Evolutionary conservation across 1,139 yeast species (phyloP).

Genomic region (Pichia sp.): DNA sequence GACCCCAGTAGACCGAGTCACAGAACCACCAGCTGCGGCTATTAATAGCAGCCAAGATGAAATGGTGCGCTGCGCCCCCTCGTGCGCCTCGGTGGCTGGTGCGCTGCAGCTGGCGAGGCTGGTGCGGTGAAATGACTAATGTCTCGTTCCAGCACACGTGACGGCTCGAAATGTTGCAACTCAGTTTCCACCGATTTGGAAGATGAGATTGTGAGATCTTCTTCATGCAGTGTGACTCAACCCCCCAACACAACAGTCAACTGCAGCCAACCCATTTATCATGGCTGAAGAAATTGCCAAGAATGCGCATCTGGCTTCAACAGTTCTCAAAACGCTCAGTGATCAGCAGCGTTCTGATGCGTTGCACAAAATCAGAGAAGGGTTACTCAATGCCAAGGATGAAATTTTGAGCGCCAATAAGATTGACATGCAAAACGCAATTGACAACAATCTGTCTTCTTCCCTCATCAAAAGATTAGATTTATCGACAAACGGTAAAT

Average conservation of each 20-base stretch:
- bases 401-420: slow-evolving; percentile 65
- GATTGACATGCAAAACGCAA: slow-evolving; percentile 68
- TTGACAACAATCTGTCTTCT: slow-evolving; percentile 46
- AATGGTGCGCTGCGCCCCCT: too few relatives aligned
- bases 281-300: slow-evolving; percentile 72
- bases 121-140: too few relatives aligned
- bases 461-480: slow-evolving; percentile 81
- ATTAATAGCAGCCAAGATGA: too few relatives aligned
- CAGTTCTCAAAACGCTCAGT: slow-evolving; percentile 66
- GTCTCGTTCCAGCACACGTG: too few relatives aligned
- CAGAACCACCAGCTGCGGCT: too few relatives aligned
- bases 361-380: slow-evolving; percentile 62
- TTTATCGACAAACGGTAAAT: slow-evolving; percentile 72
- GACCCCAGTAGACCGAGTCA: too few relatives aligned
- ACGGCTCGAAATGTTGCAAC: too few relatives aligned
- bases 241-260: background rate
- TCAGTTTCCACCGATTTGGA: too few relatives aligned
- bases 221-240: background rate
- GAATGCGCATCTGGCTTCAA: slow-evolving; percentile 72
- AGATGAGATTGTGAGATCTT: too few relatives aligned
- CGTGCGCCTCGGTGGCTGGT: too few relatives aligned
- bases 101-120: too few relatives aligned
- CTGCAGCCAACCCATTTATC: background rate
- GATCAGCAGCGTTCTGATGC: slow-evolving; percentile 71
- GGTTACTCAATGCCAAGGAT: slow-evolving; percentile 49